phyloP scores from a whole-genome alignment of 768 basidiomycete genomes.

The Dacryopinax primogenitus region DNA sequence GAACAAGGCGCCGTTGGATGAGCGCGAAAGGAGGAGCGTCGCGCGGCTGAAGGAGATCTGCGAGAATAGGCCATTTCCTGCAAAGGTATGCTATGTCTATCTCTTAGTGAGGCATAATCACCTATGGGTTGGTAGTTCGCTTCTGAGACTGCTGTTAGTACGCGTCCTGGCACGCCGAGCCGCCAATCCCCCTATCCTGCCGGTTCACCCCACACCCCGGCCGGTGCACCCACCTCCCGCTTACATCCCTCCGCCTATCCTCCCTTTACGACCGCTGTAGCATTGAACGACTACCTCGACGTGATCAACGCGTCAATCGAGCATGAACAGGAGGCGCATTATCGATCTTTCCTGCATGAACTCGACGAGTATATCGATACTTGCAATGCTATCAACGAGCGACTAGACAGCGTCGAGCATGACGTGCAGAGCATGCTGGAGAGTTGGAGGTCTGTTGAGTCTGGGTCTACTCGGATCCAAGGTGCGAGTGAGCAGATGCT shows the following conservation, averaged over 20 bases:
- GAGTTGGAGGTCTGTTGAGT: conserved; percentile 78
- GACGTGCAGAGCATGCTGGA: conserved; percentile 73
- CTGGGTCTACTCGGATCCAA: conserved; percentile 80
- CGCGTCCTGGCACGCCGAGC: conserved; percentile 19
- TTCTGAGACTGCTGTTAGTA: conserved; percentile 21
- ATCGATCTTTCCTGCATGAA: conserved; percentile 67
- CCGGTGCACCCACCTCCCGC: not conserved
- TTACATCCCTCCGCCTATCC: conserved; percentile 50
- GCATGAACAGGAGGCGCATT: conserved; percentile 87
- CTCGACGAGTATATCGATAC: conserved; percentile 63
- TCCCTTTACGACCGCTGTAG: conserved; percentile 77
- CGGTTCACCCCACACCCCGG: conserved; percentile 20
- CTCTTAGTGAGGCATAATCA: conserved; percentile 14
- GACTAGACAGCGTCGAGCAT: conserved; percentile 57
- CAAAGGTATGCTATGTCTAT: conserved; percentile 42
- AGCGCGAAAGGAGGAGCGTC: conserved; percentile 56
- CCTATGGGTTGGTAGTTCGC: conserved; percentile 5
- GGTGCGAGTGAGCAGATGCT: conserved; percentile 81
- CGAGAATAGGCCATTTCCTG: conserved; percentile 50
- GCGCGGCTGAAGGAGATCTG: conserved; percentile 46
- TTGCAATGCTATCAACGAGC: conserved; percentile 60
- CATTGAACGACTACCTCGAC: conserved; percentile 97
- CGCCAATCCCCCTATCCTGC: not conserved
- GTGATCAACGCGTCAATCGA: conserved; percentile 80
- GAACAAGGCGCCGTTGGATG: conserved; percentile 57